Evolutionary conservation across 2,329 filamentous ascomycete genomes (phyloP).

Genomic region (Ophiosphaerella narmari): DNA sequence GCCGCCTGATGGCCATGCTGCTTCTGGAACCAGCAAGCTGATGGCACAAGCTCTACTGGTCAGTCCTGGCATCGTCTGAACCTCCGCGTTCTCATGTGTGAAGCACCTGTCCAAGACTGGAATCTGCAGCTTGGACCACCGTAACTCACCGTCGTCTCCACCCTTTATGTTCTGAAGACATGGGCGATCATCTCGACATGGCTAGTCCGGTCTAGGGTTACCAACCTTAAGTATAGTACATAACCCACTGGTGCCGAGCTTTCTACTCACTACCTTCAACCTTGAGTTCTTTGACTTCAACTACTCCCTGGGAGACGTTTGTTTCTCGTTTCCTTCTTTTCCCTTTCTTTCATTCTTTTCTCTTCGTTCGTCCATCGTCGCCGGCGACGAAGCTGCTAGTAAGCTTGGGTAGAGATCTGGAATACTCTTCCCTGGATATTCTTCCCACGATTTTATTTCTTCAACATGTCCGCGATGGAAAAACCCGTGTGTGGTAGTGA

Average conservation of each 20-base stretch:
- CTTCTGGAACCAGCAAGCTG: conserved; percentile 19
- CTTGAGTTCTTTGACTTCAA: conserved; percentile 22
- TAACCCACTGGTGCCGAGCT: conserved; percentile 36
- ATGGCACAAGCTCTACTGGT: conserved; percentile 22
- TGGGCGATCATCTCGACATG: conserved; percentile 33
- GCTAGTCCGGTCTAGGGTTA: conserved; percentile 29
- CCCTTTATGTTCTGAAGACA: conserved; percentile 28
- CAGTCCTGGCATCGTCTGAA: conserved; percentile 38
- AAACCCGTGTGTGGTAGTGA: conserved; percentile 43
- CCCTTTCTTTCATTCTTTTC: conserved; percentile 23
- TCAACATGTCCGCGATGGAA: conserved; percentile 33
- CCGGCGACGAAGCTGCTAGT: conserved; percentile 43
- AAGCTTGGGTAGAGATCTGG: conserved; percentile 21
- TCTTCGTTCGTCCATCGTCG: conserved; percentile 33
- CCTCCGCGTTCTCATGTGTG: conserved; percentile 36
- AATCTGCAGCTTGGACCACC: conserved; percentile 37
- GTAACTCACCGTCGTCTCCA: conserved; percentile 26
- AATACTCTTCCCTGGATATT: conserved; percentile 15
- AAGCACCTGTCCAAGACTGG: conserved; percentile 29
- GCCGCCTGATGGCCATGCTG: conserved; percentile 30
- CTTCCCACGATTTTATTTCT: conserved; percentile 14
- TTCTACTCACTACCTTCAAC: conserved; percentile 24
- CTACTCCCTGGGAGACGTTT: conserved; percentile 43
- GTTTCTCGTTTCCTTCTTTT: conserved; percentile 17
- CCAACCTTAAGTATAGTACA: conserved; percentile 35